Conservation (phyloP, 2,329 filamentous ascomycete species). For the Clonostachys byssicola region DNA sequence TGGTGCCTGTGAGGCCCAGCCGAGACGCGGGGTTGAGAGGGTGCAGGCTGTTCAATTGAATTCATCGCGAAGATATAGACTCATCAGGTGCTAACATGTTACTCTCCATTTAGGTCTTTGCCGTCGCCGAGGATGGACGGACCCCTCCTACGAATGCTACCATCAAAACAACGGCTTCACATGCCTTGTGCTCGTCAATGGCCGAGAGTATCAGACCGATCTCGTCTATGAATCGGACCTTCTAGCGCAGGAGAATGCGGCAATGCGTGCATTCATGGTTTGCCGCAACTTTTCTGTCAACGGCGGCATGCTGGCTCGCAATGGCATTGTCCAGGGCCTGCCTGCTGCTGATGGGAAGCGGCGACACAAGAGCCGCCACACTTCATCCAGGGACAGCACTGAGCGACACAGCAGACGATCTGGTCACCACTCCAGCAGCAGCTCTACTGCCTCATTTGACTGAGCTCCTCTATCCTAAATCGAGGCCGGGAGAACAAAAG, state of each 20-base stretch:
- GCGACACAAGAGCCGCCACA: slow-evolving; percentile 47
- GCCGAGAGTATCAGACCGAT: slow-evolving; percentile 93
- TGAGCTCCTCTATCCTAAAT: slow-evolving; percentile 15
- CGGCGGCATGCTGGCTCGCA: slow-evolving; percentile 79
- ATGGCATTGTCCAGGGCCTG: slow-evolving; percentile 64
- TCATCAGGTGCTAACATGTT: slow-evolving; percentile 22
- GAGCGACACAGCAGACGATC: slow-evolving; percentile 43
- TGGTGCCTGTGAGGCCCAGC: background rate
- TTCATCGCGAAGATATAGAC: background rate
- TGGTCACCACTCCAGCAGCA: slow-evolving; percentile 58
- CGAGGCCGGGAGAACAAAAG: no score
- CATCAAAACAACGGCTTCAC: slow-evolving; percentile 71
- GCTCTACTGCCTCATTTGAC: slow-evolving; percentile 56
- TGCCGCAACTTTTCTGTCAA: slow-evolving; percentile 97
- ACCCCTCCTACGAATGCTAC: slow-evolving; percentile 84
- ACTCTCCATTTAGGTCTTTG: slow-evolving; percentile 68
- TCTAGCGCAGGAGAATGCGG: slow-evolving; percentile 87
- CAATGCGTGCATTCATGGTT: slow-evolving; percentile 95
- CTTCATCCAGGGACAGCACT: slow-evolving; percentile 39
- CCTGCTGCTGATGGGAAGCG: slow-evolving; percentile 48
- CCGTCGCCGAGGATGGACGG: slow-evolving; percentile 88
- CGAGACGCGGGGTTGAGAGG: background rate
- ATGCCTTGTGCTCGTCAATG: slow-evolving; percentile 91
- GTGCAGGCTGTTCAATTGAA: background rate
- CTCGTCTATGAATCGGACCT: slow-evolving; percentile 76